Conservation (phyloP, 257 asterid species). For the Solanum lignicaule region DNA sequence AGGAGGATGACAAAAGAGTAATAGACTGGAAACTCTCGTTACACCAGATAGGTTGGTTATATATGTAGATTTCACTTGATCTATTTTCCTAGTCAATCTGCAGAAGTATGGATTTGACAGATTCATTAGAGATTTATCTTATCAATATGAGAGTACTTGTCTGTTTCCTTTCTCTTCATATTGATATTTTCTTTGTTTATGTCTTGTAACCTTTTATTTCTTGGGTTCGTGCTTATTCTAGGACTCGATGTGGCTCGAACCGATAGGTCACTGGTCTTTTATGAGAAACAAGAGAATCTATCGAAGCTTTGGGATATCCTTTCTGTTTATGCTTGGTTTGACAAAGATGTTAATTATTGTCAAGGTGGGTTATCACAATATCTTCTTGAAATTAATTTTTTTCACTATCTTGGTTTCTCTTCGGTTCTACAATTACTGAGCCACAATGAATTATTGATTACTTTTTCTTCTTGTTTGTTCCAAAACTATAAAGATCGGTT, state of each 20-base stretch:
- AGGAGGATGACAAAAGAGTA: slow-evolving; percentile 55
- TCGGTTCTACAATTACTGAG: not conserved
- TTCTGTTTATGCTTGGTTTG: slow-evolving; percentile 85
- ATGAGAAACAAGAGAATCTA: slow-evolving; percentile 72
- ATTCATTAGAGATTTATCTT: not conserved
- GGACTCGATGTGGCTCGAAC: slow-evolving; percentile 95
- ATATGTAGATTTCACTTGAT: not conserved
- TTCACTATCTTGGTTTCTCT: not conserved
- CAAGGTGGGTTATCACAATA: slow-evolving; percentile 47
- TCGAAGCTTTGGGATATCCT: slow-evolving; percentile 91
- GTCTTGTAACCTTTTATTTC: not conserved
- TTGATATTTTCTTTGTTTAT: not conserved
- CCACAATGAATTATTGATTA: not conserved
- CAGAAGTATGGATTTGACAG: not conserved
- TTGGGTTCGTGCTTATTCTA: slow-evolving; percentile 12
- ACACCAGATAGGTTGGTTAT: slow-evolving; percentile 8
- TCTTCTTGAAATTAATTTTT: not conserved
- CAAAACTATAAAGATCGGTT: not conserved
- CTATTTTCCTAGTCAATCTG: not conserved
- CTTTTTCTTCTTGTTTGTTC: not conserved
- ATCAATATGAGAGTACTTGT: not conserved
- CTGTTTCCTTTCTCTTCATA: not conserved
- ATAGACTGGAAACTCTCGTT: slow-evolving; percentile 34
- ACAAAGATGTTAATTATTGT: slow-evolving; percentile 84
- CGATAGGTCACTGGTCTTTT: slow-evolving; percentile 69